Evolutionary conservation across 1,284 basidiomycete species (phyloP).

Genomic region (Sporisorium scitamineum): DNA sequence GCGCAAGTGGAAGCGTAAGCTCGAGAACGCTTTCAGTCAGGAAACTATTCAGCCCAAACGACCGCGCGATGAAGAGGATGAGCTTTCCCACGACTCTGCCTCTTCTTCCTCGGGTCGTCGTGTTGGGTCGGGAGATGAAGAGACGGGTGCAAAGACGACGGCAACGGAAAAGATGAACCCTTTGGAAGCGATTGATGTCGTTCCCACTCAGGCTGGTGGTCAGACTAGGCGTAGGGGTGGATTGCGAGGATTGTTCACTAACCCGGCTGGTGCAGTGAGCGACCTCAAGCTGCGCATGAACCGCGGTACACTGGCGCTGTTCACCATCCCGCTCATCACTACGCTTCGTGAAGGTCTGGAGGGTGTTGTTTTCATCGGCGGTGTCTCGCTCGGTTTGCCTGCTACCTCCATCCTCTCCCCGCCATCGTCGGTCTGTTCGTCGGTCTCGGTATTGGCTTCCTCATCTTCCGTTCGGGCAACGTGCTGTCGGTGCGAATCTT

Average conservation of each 20-base stretch:
- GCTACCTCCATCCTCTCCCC: constrained; percentile 64
- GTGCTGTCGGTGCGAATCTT: constrained; percentile 55
- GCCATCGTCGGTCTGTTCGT: constrained; percentile 61
- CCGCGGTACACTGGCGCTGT: constrained; percentile 54
- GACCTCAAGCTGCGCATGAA: constrained; percentile 49
- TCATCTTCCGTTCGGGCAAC: constrained; percentile 61
- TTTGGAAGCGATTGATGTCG: constrained; percentile 38
- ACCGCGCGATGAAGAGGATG: constrained; percentile 20
- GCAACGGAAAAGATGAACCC: constrained; percentile 45
- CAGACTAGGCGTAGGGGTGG: constrained; percentile 2
- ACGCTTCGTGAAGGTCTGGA: constrained; percentile 67
- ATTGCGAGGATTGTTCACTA: constrained; percentile 22
- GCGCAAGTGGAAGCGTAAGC: constrained; percentile 64
- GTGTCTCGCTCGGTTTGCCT: constrained; percentile 64
- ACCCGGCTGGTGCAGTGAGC: constrained; percentile 21
- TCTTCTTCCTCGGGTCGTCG: constrained; percentile 10
- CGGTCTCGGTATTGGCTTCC: constrained; percentile 55
- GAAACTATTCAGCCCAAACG: constrained; percentile 25
- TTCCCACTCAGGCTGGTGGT: constrained; percentile 16
- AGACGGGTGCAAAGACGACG: constrained; percentile 25
- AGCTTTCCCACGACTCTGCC: constrained; percentile 26
- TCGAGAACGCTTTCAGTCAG: constrained; percentile 54
- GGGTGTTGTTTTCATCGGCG: constrained; percentile 66
- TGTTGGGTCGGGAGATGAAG: background rate
- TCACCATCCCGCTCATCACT: constrained; percentile 65